Base-by-base conservation (phyloP, 768 basidiomycete genomes). In the Amanita rimosa region DNA sequence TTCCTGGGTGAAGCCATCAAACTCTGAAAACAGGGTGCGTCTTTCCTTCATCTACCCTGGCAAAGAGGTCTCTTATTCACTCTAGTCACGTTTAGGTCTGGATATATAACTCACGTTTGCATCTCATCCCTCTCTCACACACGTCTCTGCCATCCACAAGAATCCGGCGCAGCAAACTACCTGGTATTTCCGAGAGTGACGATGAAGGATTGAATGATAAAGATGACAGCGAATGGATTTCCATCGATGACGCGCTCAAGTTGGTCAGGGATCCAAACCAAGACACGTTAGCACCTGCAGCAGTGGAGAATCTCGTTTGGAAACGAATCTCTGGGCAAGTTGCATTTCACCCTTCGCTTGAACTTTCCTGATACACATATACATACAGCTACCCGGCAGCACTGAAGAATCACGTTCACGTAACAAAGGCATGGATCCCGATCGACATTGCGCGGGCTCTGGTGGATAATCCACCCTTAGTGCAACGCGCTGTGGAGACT, bases 1-100 rank as follows among this genome's bases (percentile, higher is more conserved):
- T 13, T 66, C 72, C 4, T 98, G 95, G 96, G 82, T 96, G 40
- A 85, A 83, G 24, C 96, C 95, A 11, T 72, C 81, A 29, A 97
- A 95, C 62, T 81, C 91, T 43, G 81, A 84, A 63, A 95, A 98
- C 67, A 82, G 96, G 72, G 93, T 94, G 68, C 69, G 88, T 72
- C 56, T 51, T 63, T 48, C 58, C 55, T 53, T 56, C 53, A 39
- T 46, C 24, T 35, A 10, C 21, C 16, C 54, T 55, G 64, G 65
- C 65, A 61, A n/a, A 67, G 62, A 59, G 55, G 48, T 57, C 48
- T 48, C 57, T 46, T 48, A 62, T 64, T 61, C 50, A 63, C 54
- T 22, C 51, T 53, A 44, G 52, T 57, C 53, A 50, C 29, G 47
- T 51, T 63, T 67, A 96, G 93, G 84, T 97, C 60, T 97, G 94